phyloP scores from a whole-genome alignment of 495 filamentous ascomycete species.

The Wilcoxina mikolae region DNA sequence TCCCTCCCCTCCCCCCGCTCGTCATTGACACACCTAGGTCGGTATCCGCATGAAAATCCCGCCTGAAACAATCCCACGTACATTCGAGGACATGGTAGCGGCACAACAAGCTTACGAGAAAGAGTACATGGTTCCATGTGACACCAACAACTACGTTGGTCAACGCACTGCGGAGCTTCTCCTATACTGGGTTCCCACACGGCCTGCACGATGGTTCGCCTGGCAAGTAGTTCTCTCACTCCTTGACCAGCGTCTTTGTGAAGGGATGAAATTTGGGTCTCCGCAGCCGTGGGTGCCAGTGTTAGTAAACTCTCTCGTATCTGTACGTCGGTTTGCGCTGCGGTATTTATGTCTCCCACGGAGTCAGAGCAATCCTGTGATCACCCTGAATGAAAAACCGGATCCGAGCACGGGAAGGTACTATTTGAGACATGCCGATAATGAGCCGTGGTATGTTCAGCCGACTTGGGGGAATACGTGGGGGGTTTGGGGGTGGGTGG shows the following conservation, averaged over 20 bases:
- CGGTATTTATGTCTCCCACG: constrained; percentile 43
- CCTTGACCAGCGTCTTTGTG: constrained; percentile 46
- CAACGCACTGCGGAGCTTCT: constrained; percentile 42
- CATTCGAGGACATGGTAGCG: constrained; percentile 38
- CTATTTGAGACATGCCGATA: constrained; percentile 34
- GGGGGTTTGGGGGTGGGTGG: constrained; percentile 35
- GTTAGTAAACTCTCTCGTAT: constrained; percentile 34
- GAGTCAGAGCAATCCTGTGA: constrained; percentile 28
- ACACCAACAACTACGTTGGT: constrained; percentile 40
- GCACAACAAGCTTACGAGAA: constrained; percentile 42
- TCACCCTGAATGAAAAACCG: constrained; percentile 31
- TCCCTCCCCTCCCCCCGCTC: no score
- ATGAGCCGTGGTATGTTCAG: constrained; percentile 46
- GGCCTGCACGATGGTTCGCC: constrained; percentile 33
- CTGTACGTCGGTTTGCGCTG: constrained; percentile 37
- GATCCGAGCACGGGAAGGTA: constrained; percentile 34
- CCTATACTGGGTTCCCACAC: constrained; percentile 38
- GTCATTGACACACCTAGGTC: no score
- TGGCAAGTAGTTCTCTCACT: constrained; percentile 40
- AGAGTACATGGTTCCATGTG: constrained; percentile 38
- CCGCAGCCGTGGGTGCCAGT: constrained; percentile 30
- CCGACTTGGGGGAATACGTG: constrained; percentile 42
- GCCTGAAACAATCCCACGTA: constrained; percentile 30
- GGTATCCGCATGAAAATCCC: constrained; percentile 31
- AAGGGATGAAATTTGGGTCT: constrained; percentile 37